Conservation (phyloP, 257 asterid genomes). For the Datura wrightii region DNA sequence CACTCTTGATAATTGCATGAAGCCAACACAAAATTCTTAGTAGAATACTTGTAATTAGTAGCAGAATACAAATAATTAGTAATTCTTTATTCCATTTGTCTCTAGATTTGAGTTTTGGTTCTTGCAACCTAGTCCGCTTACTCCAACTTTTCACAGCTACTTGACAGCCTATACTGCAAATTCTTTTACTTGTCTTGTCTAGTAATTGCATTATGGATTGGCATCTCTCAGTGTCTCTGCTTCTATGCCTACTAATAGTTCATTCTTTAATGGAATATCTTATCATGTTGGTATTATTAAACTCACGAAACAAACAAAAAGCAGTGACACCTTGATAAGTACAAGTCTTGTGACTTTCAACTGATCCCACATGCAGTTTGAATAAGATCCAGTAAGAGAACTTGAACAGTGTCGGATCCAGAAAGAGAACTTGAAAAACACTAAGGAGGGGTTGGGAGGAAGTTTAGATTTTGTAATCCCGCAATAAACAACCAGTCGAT, state of each 20-base stretch:
- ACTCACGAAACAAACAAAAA: background rate
- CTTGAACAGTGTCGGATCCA: background rate
- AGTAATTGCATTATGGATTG: background rate
- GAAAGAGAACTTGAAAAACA: background rate
- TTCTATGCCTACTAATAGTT: background rate
- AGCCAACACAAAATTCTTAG: conserved; percentile 25
- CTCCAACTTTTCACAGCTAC: background rate
- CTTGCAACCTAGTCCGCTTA: background rate
- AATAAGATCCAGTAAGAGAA: background rate
- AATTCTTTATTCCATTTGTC: conserved; percentile 21
- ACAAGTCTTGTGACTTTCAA: background rate
- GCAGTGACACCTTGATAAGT: background rate
- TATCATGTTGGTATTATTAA: background rate
- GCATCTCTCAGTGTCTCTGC: background rate
- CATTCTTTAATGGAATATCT: conserved; percentile 9
- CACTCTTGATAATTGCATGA: conserved; percentile 2
- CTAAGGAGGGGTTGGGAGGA: background rate
- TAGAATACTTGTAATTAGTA: conserved; percentile 26
- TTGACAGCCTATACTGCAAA: background rate
- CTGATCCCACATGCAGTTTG: conserved; percentile 9
- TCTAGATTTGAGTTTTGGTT: background rate
- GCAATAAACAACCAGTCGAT: background rate
- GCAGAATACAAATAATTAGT: background rate
- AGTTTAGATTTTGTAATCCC: background rate
- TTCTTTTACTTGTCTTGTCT: background rate